Conservation (phyloP, 2,329 filamentous ascomycete species). For the Hypoxylon rubiginosum region DNA sequence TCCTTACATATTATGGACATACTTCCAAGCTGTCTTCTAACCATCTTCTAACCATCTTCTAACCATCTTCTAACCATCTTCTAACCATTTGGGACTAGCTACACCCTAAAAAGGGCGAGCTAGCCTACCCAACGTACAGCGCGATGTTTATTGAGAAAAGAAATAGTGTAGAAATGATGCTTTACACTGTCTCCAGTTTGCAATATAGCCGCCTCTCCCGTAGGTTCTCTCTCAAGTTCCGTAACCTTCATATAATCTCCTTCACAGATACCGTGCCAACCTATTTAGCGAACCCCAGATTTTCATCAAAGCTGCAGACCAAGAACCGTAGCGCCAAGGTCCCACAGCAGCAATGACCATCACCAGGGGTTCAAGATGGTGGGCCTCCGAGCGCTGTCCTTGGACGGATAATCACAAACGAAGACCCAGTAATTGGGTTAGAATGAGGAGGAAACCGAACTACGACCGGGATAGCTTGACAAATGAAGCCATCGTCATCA, state of each 20-base stretch:
- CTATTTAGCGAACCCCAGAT: slow-evolving; percentile 42
- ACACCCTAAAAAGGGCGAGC: neutral
- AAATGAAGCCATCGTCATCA: slow-evolving; percentile 30
- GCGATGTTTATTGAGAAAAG: neutral
- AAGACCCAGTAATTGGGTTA: slow-evolving; percentile 20
- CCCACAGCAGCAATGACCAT: slow-evolving; percentile 38
- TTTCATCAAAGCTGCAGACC: slow-evolving; percentile 39
- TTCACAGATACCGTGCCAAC: slow-evolving; percentile 35
- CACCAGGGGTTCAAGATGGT: slow-evolving; percentile 34
- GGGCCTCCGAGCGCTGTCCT: slow-evolving; percentile 33
- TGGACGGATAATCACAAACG: slow-evolving; percentile 41
- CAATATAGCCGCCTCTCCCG: slow-evolving; percentile 33
- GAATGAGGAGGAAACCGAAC: slow-evolving; percentile 17
- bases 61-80: too few relatives aligned
- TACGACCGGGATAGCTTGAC: slow-evolving; percentile 17
- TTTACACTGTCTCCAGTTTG: slow-evolving; percentile 9
- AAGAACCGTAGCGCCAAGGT: slow-evolving; percentile 40
- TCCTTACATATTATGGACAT: too few relatives aligned
- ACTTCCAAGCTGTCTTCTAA: too few relatives aligned
- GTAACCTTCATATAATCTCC: slow-evolving; percentile 31
- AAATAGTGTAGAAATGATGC: neutral
- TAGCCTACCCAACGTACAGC: neutral
- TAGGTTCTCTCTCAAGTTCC: slow-evolving; percentile 24
- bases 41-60: too few relatives aligned
- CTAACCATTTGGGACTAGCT: neutral